Evolutionary conservation across 352 stramenopile species (phyloP).

Genomic region (Thalassiosira mediterranea): DNA sequence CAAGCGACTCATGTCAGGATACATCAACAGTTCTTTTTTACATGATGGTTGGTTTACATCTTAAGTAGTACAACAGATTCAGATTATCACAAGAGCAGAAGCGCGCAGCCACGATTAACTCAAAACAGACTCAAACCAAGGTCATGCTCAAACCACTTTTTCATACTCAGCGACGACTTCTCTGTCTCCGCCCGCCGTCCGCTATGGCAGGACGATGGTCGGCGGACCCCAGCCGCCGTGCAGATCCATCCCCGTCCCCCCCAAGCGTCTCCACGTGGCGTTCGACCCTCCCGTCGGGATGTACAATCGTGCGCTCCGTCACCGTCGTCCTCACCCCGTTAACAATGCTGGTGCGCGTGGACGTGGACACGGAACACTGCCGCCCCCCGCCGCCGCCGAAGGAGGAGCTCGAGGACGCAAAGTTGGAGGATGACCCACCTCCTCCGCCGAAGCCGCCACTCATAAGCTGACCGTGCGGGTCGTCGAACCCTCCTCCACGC

Average conservation of each 20-base stretch:
- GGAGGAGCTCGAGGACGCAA: constrained; percentile 46
- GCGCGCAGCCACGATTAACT: too few relatives aligned
- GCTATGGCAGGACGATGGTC: constrained; percentile 21
- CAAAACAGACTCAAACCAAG: too few relatives aligned
- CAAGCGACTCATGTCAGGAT: too few relatives aligned
- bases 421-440: constrained; percentile 15
- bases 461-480: constrained; percentile 18
- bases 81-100: too few relatives aligned
- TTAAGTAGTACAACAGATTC: too few relatives aligned
- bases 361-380: constrained; percentile 59
- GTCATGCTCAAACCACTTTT: neutral
- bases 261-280: constrained; percentile 56
- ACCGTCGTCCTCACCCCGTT: constrained; percentile 79
- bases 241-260: constrained; percentile 15
- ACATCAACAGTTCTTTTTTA: too few relatives aligned
- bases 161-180: constrained; percentile 12
- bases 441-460: constrained; percentile 1
- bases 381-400: constrained; percentile 20
- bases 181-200: constrained; percentile 12
- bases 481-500: constrained; percentile 16
- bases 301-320: constrained; percentile 68
- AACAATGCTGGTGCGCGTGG: constrained; percentile 70
- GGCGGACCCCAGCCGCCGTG: neutral
- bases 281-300: constrained; percentile 80
- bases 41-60: too few relatives aligned